Percentiles rank a stretch among this genome's conserved stretches.
These are phyloP conservation scores for Leishmania guyanensis DNA, from an alignment of 208 protist genomes.

Conservation along the genomic window DNA sequence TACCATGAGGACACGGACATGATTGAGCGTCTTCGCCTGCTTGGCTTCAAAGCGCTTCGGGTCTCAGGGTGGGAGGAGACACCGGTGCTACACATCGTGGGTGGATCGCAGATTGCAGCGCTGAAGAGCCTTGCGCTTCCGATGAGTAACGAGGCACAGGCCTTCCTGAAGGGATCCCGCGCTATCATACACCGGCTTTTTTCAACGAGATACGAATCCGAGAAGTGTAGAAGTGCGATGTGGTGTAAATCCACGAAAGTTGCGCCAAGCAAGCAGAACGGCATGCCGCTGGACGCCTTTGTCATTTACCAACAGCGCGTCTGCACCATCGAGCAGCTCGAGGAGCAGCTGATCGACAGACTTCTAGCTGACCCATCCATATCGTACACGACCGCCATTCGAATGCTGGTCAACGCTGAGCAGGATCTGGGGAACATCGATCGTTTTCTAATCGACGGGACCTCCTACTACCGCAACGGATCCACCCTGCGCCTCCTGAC, in stretches of 20 bases:
- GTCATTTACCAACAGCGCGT: neutral
- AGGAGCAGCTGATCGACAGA: neutral
- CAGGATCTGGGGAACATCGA: neutral
- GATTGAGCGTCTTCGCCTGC: neutral
- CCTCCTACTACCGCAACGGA: neutral
- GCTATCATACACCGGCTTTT: neutral
- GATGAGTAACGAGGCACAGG: neutral
- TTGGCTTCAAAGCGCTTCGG: constrained; percentile 21
- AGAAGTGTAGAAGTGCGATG: neutral
- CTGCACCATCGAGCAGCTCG: neutral
- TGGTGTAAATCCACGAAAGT: neutral
- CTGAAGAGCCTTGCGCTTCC: neutral
- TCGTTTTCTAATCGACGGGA: neutral
- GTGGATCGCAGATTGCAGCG: neutral
- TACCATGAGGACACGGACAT: constrained; percentile 46
- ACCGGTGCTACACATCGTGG: constrained; percentile 10
- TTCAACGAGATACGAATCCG: neutral
- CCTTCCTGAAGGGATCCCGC: neutral
- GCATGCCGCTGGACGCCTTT: neutral
- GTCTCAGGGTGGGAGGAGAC: neutral
- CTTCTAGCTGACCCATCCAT: neutral
- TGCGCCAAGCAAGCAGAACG: neutral
- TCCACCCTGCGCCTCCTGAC: neutral
- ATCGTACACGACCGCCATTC: too few species aligned
- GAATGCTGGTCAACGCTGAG: too few species aligned